Evolutionary conservation across 139 green algal species (phyloP).

Genomic region (Desmodesmus armatus): DNA sequence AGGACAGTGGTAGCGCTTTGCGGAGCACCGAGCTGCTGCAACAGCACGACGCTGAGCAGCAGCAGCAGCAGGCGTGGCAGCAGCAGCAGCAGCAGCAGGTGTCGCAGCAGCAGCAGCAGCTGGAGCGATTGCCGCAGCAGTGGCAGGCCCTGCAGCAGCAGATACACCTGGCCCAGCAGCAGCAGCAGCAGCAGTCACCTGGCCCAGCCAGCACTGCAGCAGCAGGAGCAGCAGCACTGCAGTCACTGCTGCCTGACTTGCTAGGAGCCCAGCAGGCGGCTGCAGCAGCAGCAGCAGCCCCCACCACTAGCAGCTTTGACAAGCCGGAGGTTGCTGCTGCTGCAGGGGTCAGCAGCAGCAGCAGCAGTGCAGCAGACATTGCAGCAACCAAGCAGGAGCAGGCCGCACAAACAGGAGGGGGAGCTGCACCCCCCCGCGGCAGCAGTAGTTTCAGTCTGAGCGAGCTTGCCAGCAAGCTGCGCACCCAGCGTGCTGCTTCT

Average conservation of each 20-base stretch:
- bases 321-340: not conserved
- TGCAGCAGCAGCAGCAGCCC: not conserved
- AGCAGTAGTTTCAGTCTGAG: no score
- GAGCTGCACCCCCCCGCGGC: no score
- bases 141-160: not conserved
- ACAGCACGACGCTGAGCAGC: not conserved
- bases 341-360: not conserved
- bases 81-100: not conserved
- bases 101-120: not conserved
- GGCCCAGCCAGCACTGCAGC: not conserved
- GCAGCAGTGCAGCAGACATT: not conserved
- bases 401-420: not conserved
- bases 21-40: not conserved
- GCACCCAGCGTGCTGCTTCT: not conserved
- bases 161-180: not conserved
- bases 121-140: not conserved
- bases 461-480: no score
- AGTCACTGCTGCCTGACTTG: not conserved
- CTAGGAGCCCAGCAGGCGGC: not conserved
- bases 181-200: not conserved
- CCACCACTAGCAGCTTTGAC: no score
- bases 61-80: not conserved
- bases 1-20: not conserved
- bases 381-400: not conserved
- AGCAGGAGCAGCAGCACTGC: conserved; percentile 25